Base-by-base conservation (phyloP, 2,329 filamentous ascomycete species). In the Trichoderma semiorbis region DNA sequence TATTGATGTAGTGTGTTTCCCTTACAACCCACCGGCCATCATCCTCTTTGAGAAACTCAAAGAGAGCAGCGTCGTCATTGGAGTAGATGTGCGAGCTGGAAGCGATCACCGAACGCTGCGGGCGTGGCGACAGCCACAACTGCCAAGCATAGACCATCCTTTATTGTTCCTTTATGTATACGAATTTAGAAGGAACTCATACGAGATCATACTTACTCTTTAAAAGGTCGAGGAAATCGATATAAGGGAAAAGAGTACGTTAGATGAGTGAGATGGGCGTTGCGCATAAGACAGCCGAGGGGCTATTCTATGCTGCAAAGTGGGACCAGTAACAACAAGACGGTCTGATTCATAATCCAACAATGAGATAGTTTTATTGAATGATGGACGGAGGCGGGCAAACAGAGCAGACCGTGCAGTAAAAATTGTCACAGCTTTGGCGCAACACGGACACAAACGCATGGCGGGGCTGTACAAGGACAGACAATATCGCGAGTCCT, bases 41-140 rank as follows among this genome's bases (percentile, higher is more conserved):
- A 16, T 47, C n/a, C 24, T 69, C 66, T 14, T 50, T 69, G 26
- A 69, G 66, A n/a, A 69, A 69, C 55, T 69, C 55, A 26, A 69
- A 69, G 8, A 69, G 66, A 2, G 66, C 66, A 7, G 66, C 53
- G 16, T 69, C 21, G 14, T 61, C n/a, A 60, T 47, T 61, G 3
- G 66, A 69, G 16, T 47, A 69, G 26, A 69, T 60, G 8, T 32
- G 55, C n/a, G 57, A 43, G 26, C 43, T 30, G 16, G 34, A 34
- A 10, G 66, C 66, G 5, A 50, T 69, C 12, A 34, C 21, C 14
- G 66, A 69, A 26, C 66, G 55, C 36, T 61, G 55, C 6, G 66
- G 66, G 10, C 66, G 66, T 3, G 66, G 66, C 28, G 66, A 69
- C 14, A 69, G 66, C 66, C 66, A 69, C 66, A 69, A 8, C 16